A percentile compares a stretch with the other conserved stretches of the same genome.
Conservation (phyloP, 768 basidiomycete species). For the Leucosporidium yakuticum region DNA sequence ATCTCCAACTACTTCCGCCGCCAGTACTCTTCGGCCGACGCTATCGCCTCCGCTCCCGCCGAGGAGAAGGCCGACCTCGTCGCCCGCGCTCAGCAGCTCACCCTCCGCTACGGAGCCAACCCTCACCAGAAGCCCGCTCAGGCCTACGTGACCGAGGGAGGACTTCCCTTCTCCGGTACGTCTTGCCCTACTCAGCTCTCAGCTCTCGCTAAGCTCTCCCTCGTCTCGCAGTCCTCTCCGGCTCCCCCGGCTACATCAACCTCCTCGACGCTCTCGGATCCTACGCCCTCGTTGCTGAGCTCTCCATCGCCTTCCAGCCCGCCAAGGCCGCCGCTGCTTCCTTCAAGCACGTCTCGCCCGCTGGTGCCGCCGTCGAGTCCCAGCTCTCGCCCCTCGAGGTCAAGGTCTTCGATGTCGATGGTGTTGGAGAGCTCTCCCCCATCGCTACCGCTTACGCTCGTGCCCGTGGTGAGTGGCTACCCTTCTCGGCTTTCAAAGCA, state of each 20-base stretch:
- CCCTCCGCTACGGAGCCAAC: conserved; percentile 91
- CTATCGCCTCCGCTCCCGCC: conserved; percentile 45
- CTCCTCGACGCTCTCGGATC: conserved; percentile 95
- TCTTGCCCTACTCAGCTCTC: neutral
- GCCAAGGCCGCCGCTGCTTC: conserved; percentile 88
- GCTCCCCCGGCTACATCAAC: conserved; percentile 98
- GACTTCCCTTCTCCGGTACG: conserved; percentile 87
- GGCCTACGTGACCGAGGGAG: conserved; percentile 80
- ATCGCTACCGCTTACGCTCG: conserved; percentile 91
- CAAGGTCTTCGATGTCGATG: conserved; percentile 92
- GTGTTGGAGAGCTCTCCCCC: conserved; percentile 79
- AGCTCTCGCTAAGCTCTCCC: neutral
- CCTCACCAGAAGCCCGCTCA: conserved; percentile 99
- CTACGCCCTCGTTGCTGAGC: conserved; percentile 88
- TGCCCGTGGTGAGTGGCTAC: conserved; percentile 63
- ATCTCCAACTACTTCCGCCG: conserved; percentile 95
- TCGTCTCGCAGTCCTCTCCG: conserved; percentile 64
- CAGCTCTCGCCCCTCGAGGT: conserved; percentile 71
- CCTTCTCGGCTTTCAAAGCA: neutral
- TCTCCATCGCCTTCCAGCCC: conserved; percentile 67
- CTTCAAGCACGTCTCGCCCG: conserved; percentile 99
- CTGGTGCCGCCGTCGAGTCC: conserved; percentile 84
- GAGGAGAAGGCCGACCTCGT: conserved; percentile 57
- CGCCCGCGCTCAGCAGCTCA: conserved; percentile 67
- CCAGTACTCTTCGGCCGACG: conserved; percentile 81